Percentiles rank a stretch among this genome's conserved stretches.
Conservation (phyloP, 139 green algal genomes). For the Spirogloea muscicola region DNA sequence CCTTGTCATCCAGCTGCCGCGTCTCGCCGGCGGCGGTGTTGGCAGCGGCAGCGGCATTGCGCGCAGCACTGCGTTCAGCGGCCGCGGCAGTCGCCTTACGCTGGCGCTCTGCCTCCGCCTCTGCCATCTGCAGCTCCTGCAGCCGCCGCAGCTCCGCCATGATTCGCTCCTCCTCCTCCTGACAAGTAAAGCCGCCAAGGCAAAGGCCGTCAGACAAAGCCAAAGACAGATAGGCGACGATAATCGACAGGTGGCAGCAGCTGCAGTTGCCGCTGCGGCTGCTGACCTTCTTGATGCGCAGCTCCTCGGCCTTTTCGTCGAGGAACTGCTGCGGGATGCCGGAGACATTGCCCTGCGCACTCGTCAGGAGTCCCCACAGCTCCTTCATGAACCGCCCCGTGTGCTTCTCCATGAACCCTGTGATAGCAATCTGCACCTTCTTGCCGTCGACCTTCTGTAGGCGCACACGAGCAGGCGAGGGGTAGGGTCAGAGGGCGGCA, state of each 20-base stretch:
- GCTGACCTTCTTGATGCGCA: constrained; percentile 28
- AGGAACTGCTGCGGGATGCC: constrained; percentile 50
- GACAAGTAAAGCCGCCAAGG: not conserved
- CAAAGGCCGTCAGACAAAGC: not conserved
- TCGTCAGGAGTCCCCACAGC: constrained; percentile 43
- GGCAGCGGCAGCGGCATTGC: not conserved
- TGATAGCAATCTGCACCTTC: constrained; percentile 40
- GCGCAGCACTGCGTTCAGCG: not conserved
- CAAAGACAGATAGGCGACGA: not conserved
- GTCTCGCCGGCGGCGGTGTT: too few species aligned
- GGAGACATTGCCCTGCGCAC: constrained; percentile 41
- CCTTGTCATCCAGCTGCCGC: too few species aligned
- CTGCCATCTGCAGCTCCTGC: not conserved
- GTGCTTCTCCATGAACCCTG: constrained; percentile 47
- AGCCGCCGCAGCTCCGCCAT: not conserved
- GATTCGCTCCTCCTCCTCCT: not conserved
- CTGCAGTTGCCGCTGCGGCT: not conserved
- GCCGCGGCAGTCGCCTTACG: too few species aligned
- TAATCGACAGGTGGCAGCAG: not conserved
- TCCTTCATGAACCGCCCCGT: constrained; percentile 48
- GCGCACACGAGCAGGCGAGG: not conserved
- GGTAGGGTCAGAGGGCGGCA: not conserved
- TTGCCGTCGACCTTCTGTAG: constrained; percentile 36
- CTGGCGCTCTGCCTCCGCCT: not conserved
- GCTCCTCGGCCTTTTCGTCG: constrained; percentile 46